Base-by-base conservation (phyloP, 2,329 filamentous ascomycete genomes). In the Ceratocystis cacaofunesta region DNA sequence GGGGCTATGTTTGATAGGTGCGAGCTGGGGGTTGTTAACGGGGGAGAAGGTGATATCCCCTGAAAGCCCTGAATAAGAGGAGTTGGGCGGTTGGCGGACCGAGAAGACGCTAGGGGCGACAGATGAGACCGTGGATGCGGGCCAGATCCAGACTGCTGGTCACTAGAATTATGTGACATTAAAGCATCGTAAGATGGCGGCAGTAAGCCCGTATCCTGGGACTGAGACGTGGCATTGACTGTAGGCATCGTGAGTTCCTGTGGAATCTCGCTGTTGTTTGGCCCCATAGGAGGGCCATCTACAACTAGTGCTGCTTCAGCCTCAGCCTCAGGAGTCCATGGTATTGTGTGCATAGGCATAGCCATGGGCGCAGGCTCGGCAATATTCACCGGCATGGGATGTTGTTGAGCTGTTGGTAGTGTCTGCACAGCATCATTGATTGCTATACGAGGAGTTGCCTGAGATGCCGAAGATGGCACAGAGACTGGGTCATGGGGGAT, bases 221-320 rank as follows among this genome's bases (percentile, higher is more conserved):
- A 32, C n/a, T 61, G 22, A 4, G 43, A 17, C 7, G 62, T 5
- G 25, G 5, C 57, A 41, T 43, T 46, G 15, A 65, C 58, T 5
- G 19, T 28, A 12, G 64, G 64, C 64, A 66, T 65, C 4, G 58
- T 63, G 8, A 67, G 50, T 28, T 67, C 66, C 6, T 62, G 43
- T 15, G 66, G 66, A 41, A 67, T 67, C 19, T 67, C 66, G 3
- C 66, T 46, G 36, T 67, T 67, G n/a, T 67, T 67, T 8, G 66
- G 66, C 4, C 66, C 66, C 62, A 60, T 67, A n/a, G 66, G 57
- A 2, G 60, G 57, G 17, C 66, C 66, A 46, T 67, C 66, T 22
- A 67, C 63, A 28, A 67, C 66, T 19, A 67, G 63, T 17, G 66
- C 66, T 12, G 66, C 66, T 46, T 67, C 66, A 22, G 66, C 66